Base-by-base conservation (phyloP, 441 rosid genomes). In the Iberis amara region DNA sequence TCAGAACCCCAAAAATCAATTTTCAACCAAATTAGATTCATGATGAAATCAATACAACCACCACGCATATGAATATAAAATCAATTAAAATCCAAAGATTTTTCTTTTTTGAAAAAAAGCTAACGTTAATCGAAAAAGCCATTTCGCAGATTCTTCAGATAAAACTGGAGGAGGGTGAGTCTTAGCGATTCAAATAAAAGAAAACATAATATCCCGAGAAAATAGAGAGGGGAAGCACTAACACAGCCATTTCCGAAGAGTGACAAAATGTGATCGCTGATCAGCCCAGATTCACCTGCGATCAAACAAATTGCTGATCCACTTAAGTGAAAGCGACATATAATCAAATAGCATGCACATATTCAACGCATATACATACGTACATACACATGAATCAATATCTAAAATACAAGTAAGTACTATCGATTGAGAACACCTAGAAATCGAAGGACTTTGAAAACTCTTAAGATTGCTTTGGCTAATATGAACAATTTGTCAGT, bases 171-270 rank as follows among this genome's bases (percentile, higher is more conserved):
- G n/a, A n/a, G n/a, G n/a, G n/a, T n/a, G n/a, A n/a, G 42, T 56
- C 18, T 10, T 26, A 4, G 14, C 27, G 28, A 33, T 47, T 52
- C 53, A 11, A 45, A 44, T 7, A 41, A 59, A 42, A 27, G 38
- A 35, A 30, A 33, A 10, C 21, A 51, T 11, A 24, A 33, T 46
- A 53, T 49, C 52, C 44, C 47, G 2, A 45, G 37, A 43, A 47
- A 21, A 11, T 21, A 48, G 47, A 13, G n/a, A 0, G n/a, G n/a
- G 35, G 11, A 52, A 59, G 13, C 14, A 66, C 71, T 66, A 42
- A 66, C 71, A 60, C 71, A 48, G 71, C 52, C 71, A 66, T 66
- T 57, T 39, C 24, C 6, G 35, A 21, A 47, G 61, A 66, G 39
- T 66, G 36, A 33, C 12, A 44, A 59, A 47, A 35, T n/a, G 8